These are phyloP conservation scores for Protomyces macrosporus DNA, from an alignment of 1,139 yeast genomes.

Conservation along the genomic window DNA sequence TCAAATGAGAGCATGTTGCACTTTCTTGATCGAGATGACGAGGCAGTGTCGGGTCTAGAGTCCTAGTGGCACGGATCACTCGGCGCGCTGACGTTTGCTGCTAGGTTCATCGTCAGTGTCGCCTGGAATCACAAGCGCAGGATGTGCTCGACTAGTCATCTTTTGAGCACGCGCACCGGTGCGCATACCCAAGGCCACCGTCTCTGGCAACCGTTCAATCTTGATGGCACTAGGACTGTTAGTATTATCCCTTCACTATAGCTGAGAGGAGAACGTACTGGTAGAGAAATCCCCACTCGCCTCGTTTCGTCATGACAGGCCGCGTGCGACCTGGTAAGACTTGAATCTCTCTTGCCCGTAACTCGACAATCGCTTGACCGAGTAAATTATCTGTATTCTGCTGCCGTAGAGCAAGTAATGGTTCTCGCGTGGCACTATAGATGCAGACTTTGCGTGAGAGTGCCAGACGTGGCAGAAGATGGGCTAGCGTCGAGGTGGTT, in stretches of 20 bases:
- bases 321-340: slow-evolving; percentile 91
- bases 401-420: slow-evolving; percentile 57
- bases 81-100: not conserved
- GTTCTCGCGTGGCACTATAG: slow-evolving; percentile 76
- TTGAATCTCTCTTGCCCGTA: slow-evolving; percentile 81
- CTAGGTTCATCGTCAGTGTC: not conserved
- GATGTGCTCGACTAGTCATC: not conserved
- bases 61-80: not conserved
- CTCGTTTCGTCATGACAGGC: slow-evolving; percentile 89
- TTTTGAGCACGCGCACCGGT: not conserved
- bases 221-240: not conserved
- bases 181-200: not conserved
- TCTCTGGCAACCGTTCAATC: not conserved
- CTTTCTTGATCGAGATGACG: no score
- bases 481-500: slow-evolving; percentile 59
- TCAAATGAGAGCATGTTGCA: no score
- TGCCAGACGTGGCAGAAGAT: slow-evolving; percentile 59
- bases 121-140: no score
- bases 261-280: slow-evolving; percentile 28
- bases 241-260: not conserved
- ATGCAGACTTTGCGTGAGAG: slow-evolving; percentile 86
- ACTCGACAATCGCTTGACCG: slow-evolving; percentile 78
- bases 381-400: slow-evolving; percentile 59
- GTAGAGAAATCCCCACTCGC: slow-evolving; percentile 80
- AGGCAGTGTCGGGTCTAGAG: no score